phyloP scores from a whole-genome alignment of 495 filamentous ascomycete genomes.

The Tricharina praecox region DNA sequence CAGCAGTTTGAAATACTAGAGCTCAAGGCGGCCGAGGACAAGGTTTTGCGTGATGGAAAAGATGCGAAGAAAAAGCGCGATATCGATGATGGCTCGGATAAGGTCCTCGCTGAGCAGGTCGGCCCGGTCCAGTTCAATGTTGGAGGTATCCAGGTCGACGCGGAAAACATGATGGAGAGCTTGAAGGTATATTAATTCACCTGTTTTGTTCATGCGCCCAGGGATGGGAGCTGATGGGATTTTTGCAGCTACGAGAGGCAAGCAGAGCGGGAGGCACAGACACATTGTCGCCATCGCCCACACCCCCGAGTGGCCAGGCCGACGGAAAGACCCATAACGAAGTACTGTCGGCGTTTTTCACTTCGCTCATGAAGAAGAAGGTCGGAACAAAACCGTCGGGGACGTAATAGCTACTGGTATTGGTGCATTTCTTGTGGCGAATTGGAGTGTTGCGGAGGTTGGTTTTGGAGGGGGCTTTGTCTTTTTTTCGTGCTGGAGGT shows the following conservation, averaged over 20 bases:
- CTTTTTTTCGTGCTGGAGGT: too few relatives aligned
- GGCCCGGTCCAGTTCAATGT: slow-evolving; percentile 95
- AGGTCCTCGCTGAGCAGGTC: slow-evolving; percentile 69
- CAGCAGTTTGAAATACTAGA: slow-evolving; percentile 60
- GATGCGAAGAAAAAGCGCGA: slow-evolving; percentile 42
- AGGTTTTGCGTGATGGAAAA: slow-evolving; percentile 28
- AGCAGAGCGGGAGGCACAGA: slow-evolving; percentile 34
- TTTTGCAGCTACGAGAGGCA: slow-evolving; percentile 38
- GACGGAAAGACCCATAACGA: slow-evolving; percentile 51
- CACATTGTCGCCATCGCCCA: neutral
- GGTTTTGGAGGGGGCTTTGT: too few relatives aligned
- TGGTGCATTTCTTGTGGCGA: too few relatives aligned
- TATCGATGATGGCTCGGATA: slow-evolving; percentile 26
- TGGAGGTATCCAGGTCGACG: slow-evolving; percentile 91
- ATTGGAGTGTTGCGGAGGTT: too few relatives aligned
- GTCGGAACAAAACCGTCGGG: slow-evolving; percentile 8
- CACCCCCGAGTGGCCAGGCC: slow-evolving; percentile 25
- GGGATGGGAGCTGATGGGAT: slow-evolving; percentile 10
- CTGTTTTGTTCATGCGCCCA: slow-evolving; percentile 12
- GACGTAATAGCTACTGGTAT: too few relatives aligned
- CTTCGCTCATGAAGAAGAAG: slow-evolving; percentile 43
- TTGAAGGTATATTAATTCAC: too few relatives aligned
- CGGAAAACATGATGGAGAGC: slow-evolving; percentile 82
- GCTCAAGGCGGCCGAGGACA: slow-evolving; percentile 36
- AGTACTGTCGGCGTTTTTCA: slow-evolving; percentile 50